Conservation (phyloP, 495 filamentous ascomycete genomes). For the Penicillium robsamsonii region DNA sequence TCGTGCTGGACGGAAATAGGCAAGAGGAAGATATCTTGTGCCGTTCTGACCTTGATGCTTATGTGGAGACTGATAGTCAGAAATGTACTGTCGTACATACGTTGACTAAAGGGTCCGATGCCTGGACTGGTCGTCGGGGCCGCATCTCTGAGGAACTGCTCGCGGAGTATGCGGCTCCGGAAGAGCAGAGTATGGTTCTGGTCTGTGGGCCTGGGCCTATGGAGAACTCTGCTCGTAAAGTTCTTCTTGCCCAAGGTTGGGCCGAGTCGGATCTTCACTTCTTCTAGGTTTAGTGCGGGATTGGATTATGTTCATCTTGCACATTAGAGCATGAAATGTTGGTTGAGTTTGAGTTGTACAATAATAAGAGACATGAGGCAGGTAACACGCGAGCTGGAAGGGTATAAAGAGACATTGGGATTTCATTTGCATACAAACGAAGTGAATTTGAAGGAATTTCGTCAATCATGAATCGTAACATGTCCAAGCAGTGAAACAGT, state of each 20-base stretch:
- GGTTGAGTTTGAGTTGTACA: conserved; percentile 1
- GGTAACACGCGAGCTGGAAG: not conserved
- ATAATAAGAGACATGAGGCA: not conserved
- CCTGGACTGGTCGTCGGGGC: conserved; percentile 71
- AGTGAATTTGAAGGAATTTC: not conserved
- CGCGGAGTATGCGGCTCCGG: conserved; percentile 53
- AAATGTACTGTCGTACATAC: conserved; percentile 70
- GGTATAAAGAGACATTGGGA: conserved; percentile 1
- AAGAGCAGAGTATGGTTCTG: conserved; percentile 64
- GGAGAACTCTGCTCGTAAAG: conserved; percentile 64
- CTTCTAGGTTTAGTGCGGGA: conserved; percentile 52
- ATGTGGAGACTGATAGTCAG: conserved; percentile 50
- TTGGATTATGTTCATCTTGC: not conserved
- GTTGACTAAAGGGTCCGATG: conserved; percentile 58
- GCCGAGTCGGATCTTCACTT: conserved; percentile 76
- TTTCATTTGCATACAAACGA: not conserved
- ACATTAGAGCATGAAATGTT: not conserved
- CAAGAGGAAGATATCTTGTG: conserved; percentile 82
- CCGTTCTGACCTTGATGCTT: conserved; percentile 66
- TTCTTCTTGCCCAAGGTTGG: conserved; percentile 73
- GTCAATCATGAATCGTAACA: conserved; percentile 15
- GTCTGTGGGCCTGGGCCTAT: conserved; percentile 81
- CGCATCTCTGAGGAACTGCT: conserved; percentile 64
- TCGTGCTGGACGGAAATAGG: conserved; percentile 79
- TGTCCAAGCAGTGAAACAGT: not conserved